These are phyloP conservation scores for Lentinula sp. DNA, from an alignment of 768 basidiomycete species.

Conservation along the genomic window DNA sequence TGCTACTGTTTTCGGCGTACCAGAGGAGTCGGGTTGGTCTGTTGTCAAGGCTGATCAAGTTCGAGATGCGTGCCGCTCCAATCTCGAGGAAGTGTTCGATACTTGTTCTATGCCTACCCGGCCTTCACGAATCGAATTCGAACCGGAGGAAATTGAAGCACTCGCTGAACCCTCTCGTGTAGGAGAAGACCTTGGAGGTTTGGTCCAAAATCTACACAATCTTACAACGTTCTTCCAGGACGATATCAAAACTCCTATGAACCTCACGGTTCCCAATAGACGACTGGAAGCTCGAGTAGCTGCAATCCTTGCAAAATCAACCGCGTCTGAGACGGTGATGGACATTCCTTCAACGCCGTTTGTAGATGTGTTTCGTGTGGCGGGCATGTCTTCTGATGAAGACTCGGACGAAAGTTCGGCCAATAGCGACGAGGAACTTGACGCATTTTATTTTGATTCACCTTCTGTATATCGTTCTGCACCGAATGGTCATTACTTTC, in stretches of 20 bases:
- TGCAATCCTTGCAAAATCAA: conserved; percentile 79
- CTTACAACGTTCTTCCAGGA: conserved; percentile 70
- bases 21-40: conserved; percentile 83
- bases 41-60: conserved; percentile 61
- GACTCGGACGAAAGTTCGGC: conserved; percentile 43
- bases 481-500: conserved; percentile 38
- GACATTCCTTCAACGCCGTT: conserved; percentile 77
- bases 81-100: conserved; percentile 81
- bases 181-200: conserved; percentile 67
- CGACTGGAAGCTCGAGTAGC: conserved; percentile 74
- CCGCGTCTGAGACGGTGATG: conserved; percentile 38
- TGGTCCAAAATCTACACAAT: conserved; percentile 74
- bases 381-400: conserved; percentile 33
- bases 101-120: conserved; percentile 68
- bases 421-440: conserved; percentile 39
- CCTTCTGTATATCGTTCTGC: conserved; percentile 36
- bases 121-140: conserved; percentile 69
- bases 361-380: conserved; percentile 67
- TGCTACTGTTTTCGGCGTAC: conserved; percentile 75
- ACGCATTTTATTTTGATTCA: conserved; percentile 62
- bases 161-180: conserved; percentile 31
- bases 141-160: conserved; percentile 51
- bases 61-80: conserved; percentile 61
- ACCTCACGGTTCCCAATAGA: conserved; percentile 42
- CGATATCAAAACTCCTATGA: conserved; percentile 24